Evolutionary conservation across 1,139 yeast species (phyloP).

Genomic region (Lodderomyces theae): DNA sequence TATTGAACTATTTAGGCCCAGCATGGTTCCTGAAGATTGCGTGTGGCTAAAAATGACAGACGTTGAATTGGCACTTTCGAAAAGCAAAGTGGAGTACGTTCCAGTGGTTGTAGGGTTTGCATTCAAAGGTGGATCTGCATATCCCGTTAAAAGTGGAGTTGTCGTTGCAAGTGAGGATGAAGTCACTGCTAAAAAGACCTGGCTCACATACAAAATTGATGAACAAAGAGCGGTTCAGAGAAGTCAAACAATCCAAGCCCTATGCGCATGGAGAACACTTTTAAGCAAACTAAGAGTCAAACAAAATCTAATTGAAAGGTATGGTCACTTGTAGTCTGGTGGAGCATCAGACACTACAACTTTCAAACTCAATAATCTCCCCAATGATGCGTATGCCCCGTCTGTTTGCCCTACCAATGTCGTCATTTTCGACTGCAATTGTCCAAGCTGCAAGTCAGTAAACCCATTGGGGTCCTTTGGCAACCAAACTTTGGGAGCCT

Average conservation of each 20-base stretch:
- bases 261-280: constrained; percentile 23
- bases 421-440: constrained; percentile 12
- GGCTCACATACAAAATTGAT: constrained; percentile 27
- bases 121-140: constrained; percentile 25
- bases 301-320: constrained; percentile 18
- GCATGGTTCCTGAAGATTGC: constrained; percentile 35
- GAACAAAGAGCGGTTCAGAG: constrained; percentile 5
- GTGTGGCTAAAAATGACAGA: constrained; percentile 28
- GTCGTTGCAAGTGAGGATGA: constrained; percentile 23
- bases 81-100: constrained; percentile 21
- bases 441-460: constrained; percentile 15
- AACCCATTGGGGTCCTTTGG: constrained; percentile 28
- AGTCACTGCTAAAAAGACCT: constrained; percentile 22
- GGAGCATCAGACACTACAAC: constrained; percentile 33
- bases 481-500: constrained; percentile 34
- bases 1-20: constrained; percentile 30
- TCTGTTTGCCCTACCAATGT: constrained; percentile 23
- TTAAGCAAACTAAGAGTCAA: constrained; percentile 23
- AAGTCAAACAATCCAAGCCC: constrained; percentile 1
- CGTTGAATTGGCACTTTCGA: constrained; percentile 23
- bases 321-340: constrained; percentile 32
- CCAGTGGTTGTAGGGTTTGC: constrained; percentile 38
- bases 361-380: constrained; percentile 16
- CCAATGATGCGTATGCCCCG: constrained; percentile 27
- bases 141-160: constrained; percentile 33